phyloP scores from a whole-genome alignment of 257 asterid genomes.

The Paulownia fortunei region DNA sequence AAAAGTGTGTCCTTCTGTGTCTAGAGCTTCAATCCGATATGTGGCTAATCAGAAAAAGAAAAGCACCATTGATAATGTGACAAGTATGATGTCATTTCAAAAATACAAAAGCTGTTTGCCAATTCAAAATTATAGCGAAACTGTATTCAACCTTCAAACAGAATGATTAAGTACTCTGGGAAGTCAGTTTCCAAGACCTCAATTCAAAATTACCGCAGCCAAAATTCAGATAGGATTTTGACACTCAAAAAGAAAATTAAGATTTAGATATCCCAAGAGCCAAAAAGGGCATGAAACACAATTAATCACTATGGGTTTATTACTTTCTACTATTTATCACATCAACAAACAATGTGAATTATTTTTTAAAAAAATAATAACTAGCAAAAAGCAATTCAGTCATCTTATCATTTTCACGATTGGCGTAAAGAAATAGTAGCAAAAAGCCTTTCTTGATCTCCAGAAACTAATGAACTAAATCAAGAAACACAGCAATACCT shows the following conservation, averaged over 20 bases:
- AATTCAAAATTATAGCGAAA: background rate
- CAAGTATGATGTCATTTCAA: background rate
- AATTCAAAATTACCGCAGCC: background rate
- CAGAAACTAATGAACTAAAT: background rate
- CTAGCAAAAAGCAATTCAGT: background rate
- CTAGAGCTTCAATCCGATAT: background rate
- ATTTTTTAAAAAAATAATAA: background rate
- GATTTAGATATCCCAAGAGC: background rate
- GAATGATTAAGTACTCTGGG: background rate
- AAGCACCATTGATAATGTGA: background rate
- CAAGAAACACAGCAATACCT: slow-evolving; percentile 13
- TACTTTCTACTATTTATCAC: background rate
- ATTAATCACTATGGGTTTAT: background rate
- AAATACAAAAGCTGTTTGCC: slow-evolving; percentile 1
- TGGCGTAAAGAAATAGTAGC: background rate
- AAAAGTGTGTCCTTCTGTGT: too few species aligned
- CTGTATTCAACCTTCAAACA: background rate
- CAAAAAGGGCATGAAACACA: slow-evolving; percentile 1
- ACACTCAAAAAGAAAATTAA: background rate
- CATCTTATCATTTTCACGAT: background rate
- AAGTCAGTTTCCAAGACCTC: background rate
- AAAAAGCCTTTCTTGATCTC: slow-evolving; percentile 15
- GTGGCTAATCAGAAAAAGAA: background rate
- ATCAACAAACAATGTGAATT: slow-evolving; percentile 9
- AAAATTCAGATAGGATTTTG: slow-evolving; percentile 23